Evolutionary conservation across 495 filamentous ascomycete genomes (phyloP), one percentile per base, ranked within the genome.

Genomic region (Xylona heveae): DNA sequence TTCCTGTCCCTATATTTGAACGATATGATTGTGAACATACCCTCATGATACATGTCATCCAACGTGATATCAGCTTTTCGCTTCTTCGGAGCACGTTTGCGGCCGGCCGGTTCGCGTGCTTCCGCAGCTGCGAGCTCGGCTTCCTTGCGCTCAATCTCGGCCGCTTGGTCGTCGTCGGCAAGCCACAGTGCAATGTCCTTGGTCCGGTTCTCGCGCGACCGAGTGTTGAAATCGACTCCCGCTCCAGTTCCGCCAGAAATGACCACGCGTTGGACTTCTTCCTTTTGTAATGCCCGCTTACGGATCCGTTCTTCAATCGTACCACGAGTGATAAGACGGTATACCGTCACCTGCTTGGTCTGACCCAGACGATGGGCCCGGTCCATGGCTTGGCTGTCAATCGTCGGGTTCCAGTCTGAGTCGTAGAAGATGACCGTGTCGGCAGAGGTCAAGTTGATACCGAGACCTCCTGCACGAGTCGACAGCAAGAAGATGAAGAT

Each of bases 351-450:
- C 50, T 97, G 88, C 41, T 71, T 71, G 3, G 88, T 95, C 53
- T 97, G 88, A 24, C 88, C 88, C 14, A 97, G 74, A 62, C 88
- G 82, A 62, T 97, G 88, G 16, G 88, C 88, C 45, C 88, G 81
- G 52, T 97, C 88, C 90, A 95, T 95, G 49, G 88, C 88, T 48
- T 97, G 88, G 16, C 76, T 84, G 52, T 97, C 88, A 45, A 97
- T 95, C 12, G 88, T 97, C 18, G 88, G 88, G 51, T 97, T 97
- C 88, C 88, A 97, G 49, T 97, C 88, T 6, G 80, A 91, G 44
- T 97, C 88, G 62, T 97, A 97, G 66, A 97, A 97, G 49, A 97
- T 97, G 50, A 97, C 88, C 5, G 85, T 97, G 42, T 75, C 69
- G 26, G 78, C 88, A 13, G 74, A 71, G 1, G 88, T 97, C 41